A percentile compares a stretch with the other conserved stretches of the same genome.
Evolutionary conservation across 306 rosid genomes (phyloP).

Genomic region (Cyamopsis tetragonoloba): DNA sequence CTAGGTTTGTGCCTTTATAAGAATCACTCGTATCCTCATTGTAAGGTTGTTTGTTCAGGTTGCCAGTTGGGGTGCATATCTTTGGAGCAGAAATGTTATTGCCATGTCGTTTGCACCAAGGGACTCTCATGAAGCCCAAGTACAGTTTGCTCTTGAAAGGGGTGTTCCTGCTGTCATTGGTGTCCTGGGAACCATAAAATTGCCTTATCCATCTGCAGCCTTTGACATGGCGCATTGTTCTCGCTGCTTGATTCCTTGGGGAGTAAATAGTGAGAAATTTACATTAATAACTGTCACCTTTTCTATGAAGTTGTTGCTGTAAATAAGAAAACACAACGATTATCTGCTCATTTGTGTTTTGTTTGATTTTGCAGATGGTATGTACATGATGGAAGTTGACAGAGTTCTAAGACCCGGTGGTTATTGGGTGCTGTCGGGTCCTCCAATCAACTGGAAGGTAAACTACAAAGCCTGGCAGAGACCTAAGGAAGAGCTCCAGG

Average conservation of each 20-base stretch:
- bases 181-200: constrained; percentile 78
- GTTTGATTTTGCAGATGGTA: constrained; percentile 61
- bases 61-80: constrained; percentile 99
- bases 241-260: constrained; percentile 97
- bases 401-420: constrained; percentile 99
- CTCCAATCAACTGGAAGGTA: constrained; percentile 90
- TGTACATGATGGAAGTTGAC: constrained; percentile 84
- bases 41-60: constrained; percentile 47
- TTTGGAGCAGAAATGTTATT: constrained; percentile 81
- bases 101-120: constrained; percentile 98
- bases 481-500: constrained; percentile 75
- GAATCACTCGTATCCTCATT: constrained; percentile 17
- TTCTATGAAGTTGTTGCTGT: constrained; percentile 8
- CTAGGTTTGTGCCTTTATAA: too few species aligned
- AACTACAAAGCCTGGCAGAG: constrained; percentile 87
- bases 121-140: constrained; percentile 97
- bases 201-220: constrained; percentile 90
- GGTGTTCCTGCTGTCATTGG: constrained; percentile 95
- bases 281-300: background rate
- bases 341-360: background rate
- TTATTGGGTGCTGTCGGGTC: constrained; percentile 96
- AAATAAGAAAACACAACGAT: background rate
- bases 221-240: constrained; percentile 99
- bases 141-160: constrained; percentile 97
- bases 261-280: constrained; percentile 67